These are phyloP conservation scores for Pulveroboletus sp. DNA, from an alignment of 768 basidiomycete species.

Conservation along the genomic window DNA sequence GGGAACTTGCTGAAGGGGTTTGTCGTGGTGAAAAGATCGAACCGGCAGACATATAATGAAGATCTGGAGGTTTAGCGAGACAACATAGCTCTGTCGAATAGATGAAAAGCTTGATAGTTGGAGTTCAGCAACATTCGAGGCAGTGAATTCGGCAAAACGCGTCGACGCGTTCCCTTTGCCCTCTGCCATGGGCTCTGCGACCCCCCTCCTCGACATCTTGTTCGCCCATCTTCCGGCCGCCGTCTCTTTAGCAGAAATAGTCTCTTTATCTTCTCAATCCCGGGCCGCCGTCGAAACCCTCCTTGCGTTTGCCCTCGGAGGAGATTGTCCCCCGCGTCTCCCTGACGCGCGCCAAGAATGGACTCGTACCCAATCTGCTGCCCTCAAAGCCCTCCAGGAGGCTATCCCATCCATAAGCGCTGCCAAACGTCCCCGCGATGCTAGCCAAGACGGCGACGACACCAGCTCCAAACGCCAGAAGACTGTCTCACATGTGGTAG, in stretches of 20 bases:
- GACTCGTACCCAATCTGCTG: slow-evolving; percentile 20
- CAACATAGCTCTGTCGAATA: no score
- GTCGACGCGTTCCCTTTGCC: neutral
- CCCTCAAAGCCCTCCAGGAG: slow-evolving; percentile 20
- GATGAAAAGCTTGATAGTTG: no score
- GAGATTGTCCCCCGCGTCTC: slow-evolving; percentile 19
- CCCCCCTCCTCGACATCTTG: slow-evolving; percentile 27
- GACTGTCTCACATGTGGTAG: slow-evolving; percentile 21
- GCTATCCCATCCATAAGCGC: slow-evolving; percentile 2
- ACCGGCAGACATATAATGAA: no score
- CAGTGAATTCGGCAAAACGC: no score
- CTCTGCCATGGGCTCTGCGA: slow-evolving; percentile 12
- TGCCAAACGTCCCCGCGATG: slow-evolving; percentile 27
- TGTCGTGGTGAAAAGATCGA: no score
- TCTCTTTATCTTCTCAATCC: neutral
- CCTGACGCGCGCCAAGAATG: slow-evolving; percentile 20
- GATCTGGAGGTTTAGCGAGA: no score
- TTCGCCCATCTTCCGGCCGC: slow-evolving; percentile 17
- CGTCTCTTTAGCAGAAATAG: slow-evolving; percentile 5
- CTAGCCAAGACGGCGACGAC: slow-evolving; percentile 11
- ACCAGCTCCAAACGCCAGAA: slow-evolving; percentile 19
- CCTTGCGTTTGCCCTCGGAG: slow-evolving; percentile 30
- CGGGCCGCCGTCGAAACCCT: slow-evolving; percentile 21
- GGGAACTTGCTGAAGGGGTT: no score
- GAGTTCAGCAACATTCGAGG: no score